Base-by-base conservation (phyloP, 2,329 filamentous ascomycete genomes). In the Fusarium odoratissimum region DNA sequence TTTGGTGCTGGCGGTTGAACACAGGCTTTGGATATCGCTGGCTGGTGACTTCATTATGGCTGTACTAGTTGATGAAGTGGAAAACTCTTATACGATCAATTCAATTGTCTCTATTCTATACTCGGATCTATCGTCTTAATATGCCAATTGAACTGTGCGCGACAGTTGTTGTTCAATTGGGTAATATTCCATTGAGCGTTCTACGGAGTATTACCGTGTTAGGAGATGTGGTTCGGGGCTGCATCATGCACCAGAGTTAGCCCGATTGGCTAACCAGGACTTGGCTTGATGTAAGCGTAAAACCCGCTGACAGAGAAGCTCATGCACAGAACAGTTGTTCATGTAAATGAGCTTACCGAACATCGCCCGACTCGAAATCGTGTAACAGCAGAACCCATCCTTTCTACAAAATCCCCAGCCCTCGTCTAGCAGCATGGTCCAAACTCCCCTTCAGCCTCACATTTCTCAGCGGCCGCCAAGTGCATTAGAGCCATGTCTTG, bases 271-370 rank as follows among this genome's bases (percentile, higher is more conserved):
- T 25, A 10, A 12, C 3, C 8, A 13, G 11, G 14, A 13, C 9
- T 12, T 23, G 21, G 16, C n/a, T 25, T n/a, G 16, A 51, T 16
- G 19, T 21, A 30, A 30, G 49, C 19, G 21, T 12, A n/a, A 21
- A 17, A 1, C 10, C 9, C 9, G 28, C 28, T 48, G 33, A 38
- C 1, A 7, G 6, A n/a, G 23, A 14, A 9, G 3, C 1, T 21
- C 12, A 38, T 30, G 7, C 17, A 54, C 5, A n/a, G 19, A 28
- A 4, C 4, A 52, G 19, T 37, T 25, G 8, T 37, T 21, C 6
- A 51, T 16, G 6, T 12, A 6, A 16, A 21, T 52, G 17, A 21
- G 12, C 33, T 28, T 10, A 52, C 21, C 9, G 3, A 37, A 16
- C 16, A 14, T 7, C n/a, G 12, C n/a, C 21, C 5, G 10, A 13